These are phyloP conservation scores for Kernera saxatilis DNA, from an alignment of 345 rosid genomes.

Conservation along the genomic window DNA sequence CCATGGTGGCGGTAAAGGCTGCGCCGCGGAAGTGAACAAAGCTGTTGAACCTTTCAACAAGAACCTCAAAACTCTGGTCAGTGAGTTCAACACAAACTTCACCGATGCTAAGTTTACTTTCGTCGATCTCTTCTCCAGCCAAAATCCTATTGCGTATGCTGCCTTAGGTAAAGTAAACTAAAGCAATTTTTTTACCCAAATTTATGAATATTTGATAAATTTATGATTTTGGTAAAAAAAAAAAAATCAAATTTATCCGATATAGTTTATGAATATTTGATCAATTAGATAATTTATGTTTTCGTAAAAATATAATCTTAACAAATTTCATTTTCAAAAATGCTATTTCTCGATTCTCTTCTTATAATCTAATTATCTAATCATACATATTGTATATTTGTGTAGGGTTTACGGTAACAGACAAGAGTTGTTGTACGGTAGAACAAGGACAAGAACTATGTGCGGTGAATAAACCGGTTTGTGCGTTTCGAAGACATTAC, in stretches of 20 bases:
- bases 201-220: too few relatives aligned
- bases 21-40: slow-evolving; percentile 21
- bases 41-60: slow-evolving; percentile 33
- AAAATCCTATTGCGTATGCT: slow-evolving; percentile 1
- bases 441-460: slow-evolving; percentile 23
- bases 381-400: neutral
- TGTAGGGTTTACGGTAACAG: slow-evolving; percentile 11
- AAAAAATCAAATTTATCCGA: too few relatives aligned
- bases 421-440: slow-evolving; percentile 26
- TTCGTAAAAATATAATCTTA: too few relatives aligned
- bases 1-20: slow-evolving; percentile 24
- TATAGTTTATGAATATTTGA: too few relatives aligned
- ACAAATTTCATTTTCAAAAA: too few relatives aligned
- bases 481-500: slow-evolving; percentile 14
- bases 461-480: slow-evolving; percentile 2
- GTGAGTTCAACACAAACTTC: slow-evolving; percentile 24
- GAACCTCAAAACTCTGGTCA: slow-evolving; percentile 28
- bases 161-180: slow-evolving; percentile 16
- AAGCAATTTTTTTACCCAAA: too few relatives aligned
- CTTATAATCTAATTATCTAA: neutral
- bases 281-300: too few relatives aligned
- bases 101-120: slow-evolving; percentile 29
- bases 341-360: neutral
- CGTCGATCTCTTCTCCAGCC: slow-evolving; percentile 17
- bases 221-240: too few relatives aligned